Conservation (phyloP, 2,329 filamentous ascomycete species). For the Cladophialophora immunda region DNA sequence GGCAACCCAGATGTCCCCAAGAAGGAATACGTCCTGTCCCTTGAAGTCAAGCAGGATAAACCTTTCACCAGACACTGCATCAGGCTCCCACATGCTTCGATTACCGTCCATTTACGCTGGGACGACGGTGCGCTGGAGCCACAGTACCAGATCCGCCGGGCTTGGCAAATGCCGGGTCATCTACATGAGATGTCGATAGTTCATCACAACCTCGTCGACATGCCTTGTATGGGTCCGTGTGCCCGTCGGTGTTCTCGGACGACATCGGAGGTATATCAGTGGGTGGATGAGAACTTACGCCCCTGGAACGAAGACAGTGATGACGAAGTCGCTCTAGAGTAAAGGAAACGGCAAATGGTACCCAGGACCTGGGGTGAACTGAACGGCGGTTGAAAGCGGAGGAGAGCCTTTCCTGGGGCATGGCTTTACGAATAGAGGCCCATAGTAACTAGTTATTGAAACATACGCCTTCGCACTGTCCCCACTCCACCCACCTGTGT, state of each 20-base stretch:
- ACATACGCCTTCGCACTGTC: no score
- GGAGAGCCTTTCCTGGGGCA: no score
- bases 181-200: not conserved
- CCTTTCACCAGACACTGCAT: conserved; percentile 3
- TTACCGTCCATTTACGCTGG: not conserved
- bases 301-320: not conserved
- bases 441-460: no score
- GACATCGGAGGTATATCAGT: not conserved
- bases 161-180: not conserved
- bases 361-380: no score
- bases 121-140: not conserved
- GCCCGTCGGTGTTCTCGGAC: not conserved
- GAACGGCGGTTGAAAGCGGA: not conserved
- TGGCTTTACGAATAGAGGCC: no score
- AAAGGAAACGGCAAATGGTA: not conserved
- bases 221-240: not conserved
- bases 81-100: not conserved
- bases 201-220: not conserved
- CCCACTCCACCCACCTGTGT: no score
- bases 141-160: not conserved
- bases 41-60: not conserved
- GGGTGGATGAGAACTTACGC: not conserved
- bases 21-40: not conserved
- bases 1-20: not conserved
- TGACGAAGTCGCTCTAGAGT: not conserved